phyloP scores from a whole-genome alignment of 1,284 basidiomycete species.

The Microbotryum silenes-acaulis region DNA sequence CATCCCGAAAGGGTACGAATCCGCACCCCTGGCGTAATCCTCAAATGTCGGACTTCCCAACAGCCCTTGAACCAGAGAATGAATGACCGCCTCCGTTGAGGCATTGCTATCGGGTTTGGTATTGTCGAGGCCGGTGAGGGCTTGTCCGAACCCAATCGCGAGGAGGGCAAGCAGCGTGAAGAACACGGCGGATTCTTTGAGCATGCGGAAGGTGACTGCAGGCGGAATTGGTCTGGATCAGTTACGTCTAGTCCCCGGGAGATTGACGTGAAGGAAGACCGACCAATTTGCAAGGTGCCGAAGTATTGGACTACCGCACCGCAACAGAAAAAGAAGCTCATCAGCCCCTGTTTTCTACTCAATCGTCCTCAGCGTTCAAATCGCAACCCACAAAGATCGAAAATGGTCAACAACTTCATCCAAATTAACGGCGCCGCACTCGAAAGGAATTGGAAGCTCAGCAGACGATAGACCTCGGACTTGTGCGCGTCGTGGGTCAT shows the following conservation, averaged over 20 bases:
- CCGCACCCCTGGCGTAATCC: not conserved
- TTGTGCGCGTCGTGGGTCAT: conserved; percentile 42
- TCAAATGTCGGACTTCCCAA: conserved; percentile 61
- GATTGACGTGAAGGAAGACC: not conserved
- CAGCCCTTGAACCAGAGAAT: conserved; percentile 34
- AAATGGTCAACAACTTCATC: conserved; percentile 31
- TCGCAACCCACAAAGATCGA: conserved; percentile 21
- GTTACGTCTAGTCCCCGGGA: not conserved
- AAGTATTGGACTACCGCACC: conserved; percentile 23
- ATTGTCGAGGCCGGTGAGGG: conserved; percentile 34
- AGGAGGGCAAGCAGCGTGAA: conserved; percentile 51
- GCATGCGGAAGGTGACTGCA: conserved; percentile 63
- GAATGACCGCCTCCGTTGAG: conserved; percentile 30
- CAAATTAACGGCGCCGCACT: conserved; percentile 28
- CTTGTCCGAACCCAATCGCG: conserved; percentile 34
- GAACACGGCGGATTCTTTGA: conserved; percentile 48
- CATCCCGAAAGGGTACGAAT: conserved; percentile 51
- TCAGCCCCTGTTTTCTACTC: no score
- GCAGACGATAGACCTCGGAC: conserved; percentile 17
- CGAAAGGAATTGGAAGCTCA: conserved; percentile 35
- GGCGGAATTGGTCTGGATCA: not conserved
- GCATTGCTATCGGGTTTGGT: conserved; percentile 27
- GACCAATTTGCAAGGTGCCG: conserved; percentile 22
- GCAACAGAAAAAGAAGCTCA: no score
- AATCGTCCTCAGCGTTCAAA: no score